Percentiles rank a stretch among this genome's conserved stretches.
phyloP scores from a whole-genome alignment of 176 grass and related monocot genomes.

The Melocanna baccifera region DNA sequence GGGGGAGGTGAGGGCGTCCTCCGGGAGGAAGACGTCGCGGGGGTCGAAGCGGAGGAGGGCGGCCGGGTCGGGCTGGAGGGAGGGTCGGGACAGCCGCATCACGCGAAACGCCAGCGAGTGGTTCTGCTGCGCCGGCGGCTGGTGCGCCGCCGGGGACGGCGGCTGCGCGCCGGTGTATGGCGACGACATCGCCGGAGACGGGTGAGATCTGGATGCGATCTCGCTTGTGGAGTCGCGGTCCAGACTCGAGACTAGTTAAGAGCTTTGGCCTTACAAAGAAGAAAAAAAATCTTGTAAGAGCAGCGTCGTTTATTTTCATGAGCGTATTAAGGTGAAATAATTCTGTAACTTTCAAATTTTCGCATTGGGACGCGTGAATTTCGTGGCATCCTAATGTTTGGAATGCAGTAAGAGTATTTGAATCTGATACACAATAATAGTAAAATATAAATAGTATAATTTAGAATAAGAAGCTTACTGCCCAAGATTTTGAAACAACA shows the following conservation, averaged over 20 bases:
- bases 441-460: too few species aligned
- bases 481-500: too few species aligned
- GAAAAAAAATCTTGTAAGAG: background rate
- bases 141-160: slow-evolving; percentile 27
- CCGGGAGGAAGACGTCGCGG: slow-evolving; percentile 73
- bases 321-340: background rate
- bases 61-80: slow-evolving; percentile 72
- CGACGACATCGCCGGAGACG: slow-evolving; percentile 45
- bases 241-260: background rate
- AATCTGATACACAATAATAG: too few species aligned
- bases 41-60: slow-evolving; percentile 83
- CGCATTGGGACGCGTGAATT: background rate
- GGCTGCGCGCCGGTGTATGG: slow-evolving; percentile 43
- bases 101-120: slow-evolving; percentile 95
- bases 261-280: background rate
- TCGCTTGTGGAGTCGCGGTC: background rate
- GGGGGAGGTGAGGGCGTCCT: slow-evolving; percentile 69
- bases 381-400: background rate
- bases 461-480: too few species aligned
- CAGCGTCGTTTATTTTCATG: background rate
- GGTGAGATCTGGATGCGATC: slow-evolving; percentile 35
- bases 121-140: slow-evolving; percentile 34
- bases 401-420: background rate
- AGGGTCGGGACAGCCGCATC: slow-evolving; percentile 89
- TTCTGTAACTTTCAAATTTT: background rate